Conservation (phyloP, 768 basidiomycete genomes). For the Rossbeevera mucosa region DNA sequence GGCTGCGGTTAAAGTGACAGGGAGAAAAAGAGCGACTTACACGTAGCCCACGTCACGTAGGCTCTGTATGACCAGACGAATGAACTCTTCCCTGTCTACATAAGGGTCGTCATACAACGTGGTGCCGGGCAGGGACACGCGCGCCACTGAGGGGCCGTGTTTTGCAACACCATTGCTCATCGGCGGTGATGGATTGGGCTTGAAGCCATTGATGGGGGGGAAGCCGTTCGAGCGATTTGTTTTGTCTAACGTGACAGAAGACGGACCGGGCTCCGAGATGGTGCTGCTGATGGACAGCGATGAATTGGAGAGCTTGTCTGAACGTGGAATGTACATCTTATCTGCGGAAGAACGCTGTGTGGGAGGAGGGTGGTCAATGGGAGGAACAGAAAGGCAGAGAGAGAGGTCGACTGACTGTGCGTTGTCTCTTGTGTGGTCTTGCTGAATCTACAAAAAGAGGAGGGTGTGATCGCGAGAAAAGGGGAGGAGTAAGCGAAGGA, state of each 20-base stretch:
- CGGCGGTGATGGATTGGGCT: constrained; percentile 34
- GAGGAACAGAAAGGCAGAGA: constrained; percentile 27
- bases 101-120: constrained; percentile 73
- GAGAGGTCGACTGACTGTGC: constrained; percentile 43
- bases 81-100: constrained; percentile 86
- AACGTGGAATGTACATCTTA: constrained; percentile 51
- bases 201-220: constrained; percentile 42
- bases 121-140: constrained; percentile 67
- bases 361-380: constrained; percentile 18
- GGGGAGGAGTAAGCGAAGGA: constrained; percentile 2
- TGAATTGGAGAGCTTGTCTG: constrained; percentile 44
- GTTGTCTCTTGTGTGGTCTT: constrained; percentile 69
- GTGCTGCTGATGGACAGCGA: constrained; percentile 44
- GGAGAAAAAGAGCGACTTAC: constrained; percentile 36
- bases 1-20: constrained; percentile 8
- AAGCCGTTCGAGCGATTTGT: constrained; percentile 29
- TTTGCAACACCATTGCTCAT: constrained; percentile 50
- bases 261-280: constrained; percentile 49
- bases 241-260: constrained; percentile 37
- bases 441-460: constrained; percentile 38
- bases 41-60: constrained; percentile 81
- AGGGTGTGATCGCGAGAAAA: neutral
- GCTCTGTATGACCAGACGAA: constrained; percentile 84
- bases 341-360: constrained; percentile 29
- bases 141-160: constrained; percentile 46